A percentile compares a stretch with the other conserved stretches of the same genome.
Evolutionary conservation across 1,284 basidiomycete genomes (phyloP).

Genomic region (Ganoderma multipileum): DNA sequence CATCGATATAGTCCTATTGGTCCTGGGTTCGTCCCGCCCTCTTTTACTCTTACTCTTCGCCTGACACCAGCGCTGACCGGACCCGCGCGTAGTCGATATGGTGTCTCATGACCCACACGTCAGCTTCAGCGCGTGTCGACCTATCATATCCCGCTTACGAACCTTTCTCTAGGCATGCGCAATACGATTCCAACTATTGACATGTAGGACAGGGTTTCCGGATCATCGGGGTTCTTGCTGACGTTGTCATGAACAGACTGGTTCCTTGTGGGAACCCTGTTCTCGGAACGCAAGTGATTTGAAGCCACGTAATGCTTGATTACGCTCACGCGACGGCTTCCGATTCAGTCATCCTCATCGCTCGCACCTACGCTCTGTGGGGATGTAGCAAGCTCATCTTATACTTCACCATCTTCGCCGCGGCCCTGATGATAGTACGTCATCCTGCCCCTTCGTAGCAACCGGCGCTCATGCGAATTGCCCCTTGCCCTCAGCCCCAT

Average conservation of each 20-base stretch:
- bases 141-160: not conserved
- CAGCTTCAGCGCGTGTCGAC: not conserved
- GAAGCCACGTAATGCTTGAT: no score
- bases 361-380: conserved; percentile 3
- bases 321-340: not conserved
- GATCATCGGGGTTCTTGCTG: no score
- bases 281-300: not conserved
- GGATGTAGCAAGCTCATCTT: not conserved
- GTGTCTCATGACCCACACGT: not conserved
- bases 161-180: not conserved
- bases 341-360: conserved; percentile 2
- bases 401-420: not conserved
- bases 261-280: not conserved
- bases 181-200: not conserved
- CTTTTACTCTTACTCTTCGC: no score
- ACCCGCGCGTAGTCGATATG: not conserved
- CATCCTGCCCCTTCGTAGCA: not conserved
- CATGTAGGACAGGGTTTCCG: not conserved
- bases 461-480: not conserved
- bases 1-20: not conserved
- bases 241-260: not conserved
- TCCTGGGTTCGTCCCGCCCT: not conserved
- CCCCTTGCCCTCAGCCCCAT: not conserved
- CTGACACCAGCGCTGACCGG: not conserved
- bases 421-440: not conserved